Conservation (phyloP, 1,284 basidiomycete genomes). For the Microbotryomycetes sp. region DNA sequence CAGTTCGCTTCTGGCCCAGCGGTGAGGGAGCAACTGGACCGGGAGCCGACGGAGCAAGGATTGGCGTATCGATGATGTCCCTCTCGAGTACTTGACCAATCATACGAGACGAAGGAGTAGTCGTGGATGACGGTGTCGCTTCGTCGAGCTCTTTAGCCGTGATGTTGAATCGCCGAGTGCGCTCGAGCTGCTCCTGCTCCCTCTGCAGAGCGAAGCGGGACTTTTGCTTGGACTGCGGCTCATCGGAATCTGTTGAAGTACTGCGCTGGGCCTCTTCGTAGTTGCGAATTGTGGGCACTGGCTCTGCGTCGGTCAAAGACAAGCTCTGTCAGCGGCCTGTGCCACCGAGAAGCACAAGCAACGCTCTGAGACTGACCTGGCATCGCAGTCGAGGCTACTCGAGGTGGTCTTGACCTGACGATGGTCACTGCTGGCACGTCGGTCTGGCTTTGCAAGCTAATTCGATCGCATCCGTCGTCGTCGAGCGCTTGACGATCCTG, state of each 20-base stretch:
- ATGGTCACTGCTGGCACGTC: constrained; percentile 9
- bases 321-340: background rate
- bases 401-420: constrained; percentile 8
- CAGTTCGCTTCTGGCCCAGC: background rate
- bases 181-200: background rate
- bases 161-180: constrained; percentile 24
- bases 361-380: constrained; percentile 18
- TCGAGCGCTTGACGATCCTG: background rate
- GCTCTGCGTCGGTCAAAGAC: background rate
- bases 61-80: background rate
- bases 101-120: constrained; percentile 5
- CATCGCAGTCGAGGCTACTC: constrained; percentile 1
- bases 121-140: background rate
- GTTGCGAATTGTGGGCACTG: background rate
- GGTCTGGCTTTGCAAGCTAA: too few relatives aligned
- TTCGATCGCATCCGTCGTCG: background rate
- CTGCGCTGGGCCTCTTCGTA: background rate
- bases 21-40: constrained; percentile 1
- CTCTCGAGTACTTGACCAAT: constrained; percentile 29
- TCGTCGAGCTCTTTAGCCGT: background rate
- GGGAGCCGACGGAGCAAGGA: constrained; percentile 11
- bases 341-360: too few relatives aligned
- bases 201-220: constrained; percentile 27
- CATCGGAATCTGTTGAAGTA: background rate
- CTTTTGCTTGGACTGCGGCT: constrained; percentile 14